These are phyloP conservation scores for Diaporthe sp. DNA, from an alignment of 2,329 filamentous ascomycete species.

Conservation along the genomic window DNA sequence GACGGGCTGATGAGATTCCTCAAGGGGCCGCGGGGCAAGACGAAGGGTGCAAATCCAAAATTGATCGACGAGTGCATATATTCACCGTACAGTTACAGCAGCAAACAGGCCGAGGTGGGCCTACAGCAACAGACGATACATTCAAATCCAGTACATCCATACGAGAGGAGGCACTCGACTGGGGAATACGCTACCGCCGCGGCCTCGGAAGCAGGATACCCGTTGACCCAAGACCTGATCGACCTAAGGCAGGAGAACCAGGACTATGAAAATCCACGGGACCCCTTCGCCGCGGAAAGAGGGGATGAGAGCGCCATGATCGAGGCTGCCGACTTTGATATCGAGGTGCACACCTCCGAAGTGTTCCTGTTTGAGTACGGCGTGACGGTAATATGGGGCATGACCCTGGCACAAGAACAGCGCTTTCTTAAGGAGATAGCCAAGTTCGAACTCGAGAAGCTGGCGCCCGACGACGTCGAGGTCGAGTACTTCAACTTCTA, in stretches of 20 bases:
- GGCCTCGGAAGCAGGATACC: slow-evolving; percentile 57
- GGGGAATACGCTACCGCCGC: slow-evolving; percentile 61
- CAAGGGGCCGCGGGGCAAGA: slow-evolving; percentile 81
- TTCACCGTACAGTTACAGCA: slow-evolving; percentile 87
- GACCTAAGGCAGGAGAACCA: slow-evolving; percentile 65
- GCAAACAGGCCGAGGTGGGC: slow-evolving; percentile 53
- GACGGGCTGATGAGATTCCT: slow-evolving; percentile 91
- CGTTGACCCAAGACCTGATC: slow-evolving; percentile 73
- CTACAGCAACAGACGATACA: slow-evolving; percentile 49
- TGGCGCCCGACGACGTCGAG: slow-evolving; percentile 90
- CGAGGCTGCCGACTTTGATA: slow-evolving; percentile 81
- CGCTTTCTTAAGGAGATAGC: slow-evolving; percentile 93
- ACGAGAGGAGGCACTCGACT: slow-evolving; percentile 82
- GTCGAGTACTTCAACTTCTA: slow-evolving; percentile 99
- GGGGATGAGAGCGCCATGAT: slow-evolving; percentile 53
- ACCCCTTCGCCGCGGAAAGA: slow-evolving; percentile 45
- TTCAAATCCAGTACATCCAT: slow-evolving; percentile 58
- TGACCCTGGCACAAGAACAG: slow-evolving; percentile 90
- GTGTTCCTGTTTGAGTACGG: slow-evolving; percentile 98
- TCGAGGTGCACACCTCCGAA: slow-evolving; percentile 89
- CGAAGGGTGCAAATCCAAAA: slow-evolving; percentile 86
- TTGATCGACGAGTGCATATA: slow-evolving; percentile 98
- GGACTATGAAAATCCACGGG: slow-evolving; percentile 53
- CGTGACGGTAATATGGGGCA: slow-evolving; percentile 98
- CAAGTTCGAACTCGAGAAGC: slow-evolving; percentile 93